Evolutionary conservation across 2,329 filamentous ascomycete species (phyloP).

Genomic region (Dryadomyces quercus-mongolicae): DNA sequence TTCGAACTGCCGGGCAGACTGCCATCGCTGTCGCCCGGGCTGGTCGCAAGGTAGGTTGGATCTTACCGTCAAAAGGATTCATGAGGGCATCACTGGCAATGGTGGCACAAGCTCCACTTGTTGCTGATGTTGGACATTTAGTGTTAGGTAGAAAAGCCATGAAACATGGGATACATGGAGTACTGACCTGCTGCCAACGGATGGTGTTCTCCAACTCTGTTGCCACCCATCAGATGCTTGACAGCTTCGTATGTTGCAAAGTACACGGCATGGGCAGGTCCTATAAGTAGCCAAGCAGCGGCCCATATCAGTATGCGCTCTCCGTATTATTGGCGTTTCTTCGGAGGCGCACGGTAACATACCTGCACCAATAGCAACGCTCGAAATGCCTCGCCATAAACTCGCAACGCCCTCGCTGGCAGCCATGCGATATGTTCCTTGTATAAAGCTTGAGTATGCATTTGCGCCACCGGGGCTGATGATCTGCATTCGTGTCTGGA

Average conservation of each 20-base stretch:
- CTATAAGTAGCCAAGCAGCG: conserved; percentile 29
- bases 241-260: conserved; percentile 97
- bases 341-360: conserved; percentile 20
- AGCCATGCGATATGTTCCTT: conserved; percentile 87
- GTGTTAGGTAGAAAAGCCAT: background rate
- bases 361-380: conserved; percentile 93
- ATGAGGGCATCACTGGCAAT: conserved; percentile 97
- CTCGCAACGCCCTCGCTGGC: conserved; percentile 80
- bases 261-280: conserved; percentile 93
- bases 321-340: background rate
- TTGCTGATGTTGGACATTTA: conserved; percentile 41
- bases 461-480: conserved; percentile 70
- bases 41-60: background rate
- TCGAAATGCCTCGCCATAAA: conserved; percentile 92
- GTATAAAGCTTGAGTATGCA: conserved; percentile 80
- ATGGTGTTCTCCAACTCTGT: conserved; percentile 77
- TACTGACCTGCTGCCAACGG: conserved; percentile 77
- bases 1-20: no score
- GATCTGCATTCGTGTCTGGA: conserved; percentile 93
- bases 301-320: conserved; percentile 6
- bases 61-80: conserved; percentile 94
- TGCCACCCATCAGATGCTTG: conserved; percentile 91
- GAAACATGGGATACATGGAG: background rate
- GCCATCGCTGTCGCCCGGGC: background rate
- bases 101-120: conserved; percentile 86